Conservation (phyloP, 148 eudicot genomes). For the Selenicereus undatus region DNA sequence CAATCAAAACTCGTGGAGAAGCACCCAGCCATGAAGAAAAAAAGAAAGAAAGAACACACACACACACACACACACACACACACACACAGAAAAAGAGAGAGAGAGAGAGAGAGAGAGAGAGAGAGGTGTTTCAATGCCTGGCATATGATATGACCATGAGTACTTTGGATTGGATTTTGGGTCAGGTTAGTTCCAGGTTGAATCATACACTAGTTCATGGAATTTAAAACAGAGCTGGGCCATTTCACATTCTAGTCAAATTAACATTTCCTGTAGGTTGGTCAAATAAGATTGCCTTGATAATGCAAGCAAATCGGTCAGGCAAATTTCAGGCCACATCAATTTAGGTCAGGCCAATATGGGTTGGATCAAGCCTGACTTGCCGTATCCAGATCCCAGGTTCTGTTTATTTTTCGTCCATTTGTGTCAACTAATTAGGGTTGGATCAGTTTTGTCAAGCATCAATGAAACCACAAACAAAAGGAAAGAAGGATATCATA, state of each 20-base stretch:
- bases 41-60: no score
- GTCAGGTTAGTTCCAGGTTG: background rate
- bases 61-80: no score
- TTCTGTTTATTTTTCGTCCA: background rate
- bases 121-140: no score
- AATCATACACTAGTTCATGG: background rate
- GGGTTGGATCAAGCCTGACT: background rate
- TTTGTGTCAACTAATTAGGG: background rate
- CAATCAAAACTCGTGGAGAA: background rate
- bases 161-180: background rate
- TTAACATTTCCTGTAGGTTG: background rate
- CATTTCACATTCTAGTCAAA: background rate
- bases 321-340: background rate
- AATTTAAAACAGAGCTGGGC: background rate
- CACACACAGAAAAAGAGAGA: no score
- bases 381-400: background rate
- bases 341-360: background rate
- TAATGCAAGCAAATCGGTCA: background rate
- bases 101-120: no score
- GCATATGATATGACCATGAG: no score
- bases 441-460: background rate
- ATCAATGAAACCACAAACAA: background rate
- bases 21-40: background rate
- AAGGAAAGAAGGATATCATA: constrained; percentile 31
- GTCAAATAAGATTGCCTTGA: background rate